Conservation (phyloP, 345 rosid genomes). For the Sisymbrium irio region DNA sequence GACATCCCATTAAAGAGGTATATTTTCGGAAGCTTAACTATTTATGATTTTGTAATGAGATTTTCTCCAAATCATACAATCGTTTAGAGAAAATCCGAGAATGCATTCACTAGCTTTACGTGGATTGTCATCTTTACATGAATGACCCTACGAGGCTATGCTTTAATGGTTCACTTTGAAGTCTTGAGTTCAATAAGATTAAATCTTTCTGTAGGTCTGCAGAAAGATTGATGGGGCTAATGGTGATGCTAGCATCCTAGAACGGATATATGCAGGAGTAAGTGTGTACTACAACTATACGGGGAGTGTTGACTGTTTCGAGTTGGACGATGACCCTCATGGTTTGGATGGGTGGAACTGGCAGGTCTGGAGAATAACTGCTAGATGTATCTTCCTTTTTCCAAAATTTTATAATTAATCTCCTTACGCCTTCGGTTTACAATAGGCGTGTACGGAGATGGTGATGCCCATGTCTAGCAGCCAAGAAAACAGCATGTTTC, state of each 20-base stretch:
- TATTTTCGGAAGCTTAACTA: not conserved
- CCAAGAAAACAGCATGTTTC: constrained; percentile 66
- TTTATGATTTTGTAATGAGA: not conserved
- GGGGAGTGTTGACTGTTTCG: constrained; percentile 65
- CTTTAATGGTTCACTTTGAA: not conserved
- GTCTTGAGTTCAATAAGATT: not conserved
- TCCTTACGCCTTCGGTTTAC: not conserved
- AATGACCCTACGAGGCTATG: not conserved
- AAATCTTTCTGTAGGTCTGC: constrained; percentile 55
- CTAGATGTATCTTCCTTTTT: not conserved
- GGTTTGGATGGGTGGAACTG: constrained; percentile 92
- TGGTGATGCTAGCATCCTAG: constrained; percentile 51
- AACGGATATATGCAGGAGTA: constrained; percentile 70
- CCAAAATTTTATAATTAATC: not conserved
- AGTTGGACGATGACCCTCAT: constrained; percentile 95
- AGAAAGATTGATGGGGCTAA: constrained; percentile 62
- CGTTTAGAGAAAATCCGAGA: not conserved
- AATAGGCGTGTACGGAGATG: constrained; percentile 95
- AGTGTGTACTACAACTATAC: constrained; percentile 79
- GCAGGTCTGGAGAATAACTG: constrained; percentile 54
- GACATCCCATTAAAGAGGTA: constrained; percentile 92
- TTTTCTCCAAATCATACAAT: not conserved
- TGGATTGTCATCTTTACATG: constrained; percentile 7
- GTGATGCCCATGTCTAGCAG: constrained; percentile 85
- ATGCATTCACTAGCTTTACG: not conserved